phyloP scores from a whole-genome alignment of 441 rosid genomes.

The Populus hybrid region DNA sequence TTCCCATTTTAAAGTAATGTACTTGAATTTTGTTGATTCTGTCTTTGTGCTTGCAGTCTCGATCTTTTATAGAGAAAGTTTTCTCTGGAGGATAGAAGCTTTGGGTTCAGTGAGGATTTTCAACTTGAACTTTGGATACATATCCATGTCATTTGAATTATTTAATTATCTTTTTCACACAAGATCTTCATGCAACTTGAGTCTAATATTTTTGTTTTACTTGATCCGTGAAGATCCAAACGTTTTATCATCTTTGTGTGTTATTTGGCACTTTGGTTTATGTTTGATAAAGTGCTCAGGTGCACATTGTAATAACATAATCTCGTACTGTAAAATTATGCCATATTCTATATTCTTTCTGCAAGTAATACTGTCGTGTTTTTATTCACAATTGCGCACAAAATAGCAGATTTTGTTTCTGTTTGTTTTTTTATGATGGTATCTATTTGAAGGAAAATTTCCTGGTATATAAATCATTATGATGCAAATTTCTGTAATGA shows the following conservation, averaged over 20 bases:
- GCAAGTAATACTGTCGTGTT: background rate
- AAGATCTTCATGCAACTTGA: background rate
- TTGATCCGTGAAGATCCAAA: slow-evolving; percentile 12
- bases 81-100: background rate
- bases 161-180: background rate
- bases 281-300: background rate
- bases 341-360: background rate
- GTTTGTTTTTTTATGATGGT: background rate
- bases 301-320: background rate
- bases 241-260: background rate
- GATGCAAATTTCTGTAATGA: background rate
- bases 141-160: background rate
- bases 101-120: background rate
- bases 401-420: background rate
- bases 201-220: background rate
- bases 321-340: background rate
- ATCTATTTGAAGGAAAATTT: slow-evolving; percentile 1
- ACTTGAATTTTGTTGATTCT: background rate
- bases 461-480: background rate
- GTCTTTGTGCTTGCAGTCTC: background rate
- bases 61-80: background rate
- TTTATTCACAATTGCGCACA: background rate
- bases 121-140: background rate
- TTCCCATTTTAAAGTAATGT: background rate
- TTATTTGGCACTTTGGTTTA: background rate